Conservation (phyloP, 805 yeast genomes). For the Debaryomyces hansenii region DNA sequence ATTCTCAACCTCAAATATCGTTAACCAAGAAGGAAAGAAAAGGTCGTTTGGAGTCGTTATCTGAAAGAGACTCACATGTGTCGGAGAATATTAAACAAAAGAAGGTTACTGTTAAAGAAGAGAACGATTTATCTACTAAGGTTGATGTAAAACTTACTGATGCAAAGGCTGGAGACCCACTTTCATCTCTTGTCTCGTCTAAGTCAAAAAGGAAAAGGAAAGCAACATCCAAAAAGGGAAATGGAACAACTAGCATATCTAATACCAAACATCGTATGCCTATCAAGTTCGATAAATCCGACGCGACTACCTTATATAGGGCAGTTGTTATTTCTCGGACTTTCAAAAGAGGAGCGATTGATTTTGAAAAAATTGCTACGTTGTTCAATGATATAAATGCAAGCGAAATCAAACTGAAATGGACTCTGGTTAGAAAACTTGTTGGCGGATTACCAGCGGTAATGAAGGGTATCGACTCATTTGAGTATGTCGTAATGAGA, state of each 20-base stretch:
- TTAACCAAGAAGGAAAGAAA: constrained; percentile 5
- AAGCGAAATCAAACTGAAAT: constrained; percentile 55
- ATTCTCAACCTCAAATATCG: constrained; percentile 3
- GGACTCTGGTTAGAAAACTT: constrained; percentile 66
- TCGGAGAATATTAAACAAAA: background rate
- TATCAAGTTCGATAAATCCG: constrained; percentile 37
- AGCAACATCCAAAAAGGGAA: constrained; percentile 5
- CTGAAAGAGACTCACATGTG: background rate
- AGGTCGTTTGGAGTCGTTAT: constrained; percentile 24
- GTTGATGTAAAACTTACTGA: background rate
- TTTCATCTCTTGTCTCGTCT: constrained; percentile 11
- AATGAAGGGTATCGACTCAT: constrained; percentile 55
- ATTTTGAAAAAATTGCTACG: constrained; percentile 61
- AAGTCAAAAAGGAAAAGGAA: constrained; percentile 13
- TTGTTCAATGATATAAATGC: constrained; percentile 45
- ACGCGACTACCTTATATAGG: constrained; percentile 57
- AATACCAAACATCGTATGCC: constrained; percentile 12
- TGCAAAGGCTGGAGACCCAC: constrained; percentile 4
- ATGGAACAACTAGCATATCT: background rate
- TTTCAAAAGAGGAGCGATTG: constrained; percentile 53
- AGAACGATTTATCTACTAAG: background rate
- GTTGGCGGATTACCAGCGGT: constrained; percentile 53
- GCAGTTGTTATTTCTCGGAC: constrained; percentile 69
- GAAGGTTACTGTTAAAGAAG: background rate
- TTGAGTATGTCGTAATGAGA: constrained; percentile 64